Percentiles rank a stretch among this genome's conserved stretches.
Conservation (phyloP, 2,329 filamentous ascomycete species). For the Cladobotryum protrusum region DNA sequence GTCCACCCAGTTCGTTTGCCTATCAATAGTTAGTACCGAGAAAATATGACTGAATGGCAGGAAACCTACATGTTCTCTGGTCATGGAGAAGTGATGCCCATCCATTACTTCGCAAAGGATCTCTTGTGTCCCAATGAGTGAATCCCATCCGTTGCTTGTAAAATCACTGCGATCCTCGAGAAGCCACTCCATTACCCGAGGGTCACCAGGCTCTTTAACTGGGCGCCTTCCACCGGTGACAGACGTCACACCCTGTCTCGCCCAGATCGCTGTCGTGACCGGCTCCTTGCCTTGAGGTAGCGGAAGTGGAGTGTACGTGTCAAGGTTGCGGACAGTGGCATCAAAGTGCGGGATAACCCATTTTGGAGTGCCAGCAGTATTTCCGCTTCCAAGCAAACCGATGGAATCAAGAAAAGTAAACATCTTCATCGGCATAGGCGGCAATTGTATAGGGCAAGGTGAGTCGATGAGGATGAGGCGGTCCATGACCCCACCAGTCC, state of each 20-base stretch:
- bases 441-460: constrained; percentile 60
- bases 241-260: constrained; percentile 59
- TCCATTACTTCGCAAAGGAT: constrained; percentile 63
- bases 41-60: too few relatives aligned
- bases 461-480: constrained; percentile 60
- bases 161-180: constrained; percentile 70
- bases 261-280: constrained; percentile 63
- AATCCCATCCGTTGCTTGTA: constrained; percentile 21
- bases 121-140: constrained; percentile 44
- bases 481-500: constrained; percentile 37
- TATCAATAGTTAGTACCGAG: too few relatives aligned
- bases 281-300: constrained; percentile 45
- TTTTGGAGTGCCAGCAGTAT: constrained; percentile 56
- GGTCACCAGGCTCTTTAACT: constrained; percentile 44
- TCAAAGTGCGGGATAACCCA: constrained; percentile 72
- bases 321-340: constrained; percentile 60
- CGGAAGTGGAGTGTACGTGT: constrained; percentile 61
- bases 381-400: constrained; percentile 60
- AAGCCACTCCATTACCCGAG: constrained; percentile 61
- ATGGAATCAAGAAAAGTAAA: constrained; percentile 69
- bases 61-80: too few relatives aligned
- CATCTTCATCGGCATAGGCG: constrained; percentile 56
- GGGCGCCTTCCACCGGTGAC: too few relatives aligned
- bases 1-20: too few relatives aligned
- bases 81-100: constrained; percentile 57